Base-by-base conservation (phyloP, 1,284 basidiomycete species). In the Phellopilus nigrolimitatus region DNA sequence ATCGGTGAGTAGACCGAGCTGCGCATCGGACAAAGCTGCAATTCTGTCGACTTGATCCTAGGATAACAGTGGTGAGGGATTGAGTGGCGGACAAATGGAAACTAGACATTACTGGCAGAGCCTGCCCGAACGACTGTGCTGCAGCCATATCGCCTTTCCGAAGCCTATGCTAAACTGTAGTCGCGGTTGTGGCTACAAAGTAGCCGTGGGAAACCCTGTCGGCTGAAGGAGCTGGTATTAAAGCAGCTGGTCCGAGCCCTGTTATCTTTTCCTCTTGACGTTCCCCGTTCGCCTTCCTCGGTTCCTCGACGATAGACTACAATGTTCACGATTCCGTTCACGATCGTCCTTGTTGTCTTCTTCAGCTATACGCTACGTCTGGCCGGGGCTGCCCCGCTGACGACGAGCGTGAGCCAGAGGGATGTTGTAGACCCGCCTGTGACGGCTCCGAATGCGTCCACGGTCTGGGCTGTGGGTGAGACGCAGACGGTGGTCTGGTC, bases 1-100 rank as follows among this genome's bases (percentile, higher is more conserved):
- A 70, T 88, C 85, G 53, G 64, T 64, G 49, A 87, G 66, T 19
- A 85, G 63, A 56, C 78, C 79, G 21, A 87, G 68, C 61, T 87
- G 82, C n/a, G 74, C 70, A 57, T 84, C 79, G 54, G 82, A 78
- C 19, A 79, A 62, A 27, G 51, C 56, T 9, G 66, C 60, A 41
- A 72, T 64, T 33, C 62, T 58, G 48, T 72, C 70, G 4, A 71
- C 68, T 59, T 71, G 69, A 59, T 72, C 69, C 70, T 72, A 37
- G 57, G 22, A 27, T n/a, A 17, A 37, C 28, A 37, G 7, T 37
- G n/a, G 19, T 37, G 15, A 37, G 15, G 19, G 15, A 37, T 9
- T 10, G 12, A 39, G 42, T 46, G 45, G 9, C 38, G n/a, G 10
- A 24, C 40, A 42, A 8, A 13, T 27, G 13, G 8, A 12, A 13